Evolutionary conservation across 176 grass and related monocot species (phyloP), one percentile per base, ranked within the genome.

Genomic region (Eleusine indica): DNA sequence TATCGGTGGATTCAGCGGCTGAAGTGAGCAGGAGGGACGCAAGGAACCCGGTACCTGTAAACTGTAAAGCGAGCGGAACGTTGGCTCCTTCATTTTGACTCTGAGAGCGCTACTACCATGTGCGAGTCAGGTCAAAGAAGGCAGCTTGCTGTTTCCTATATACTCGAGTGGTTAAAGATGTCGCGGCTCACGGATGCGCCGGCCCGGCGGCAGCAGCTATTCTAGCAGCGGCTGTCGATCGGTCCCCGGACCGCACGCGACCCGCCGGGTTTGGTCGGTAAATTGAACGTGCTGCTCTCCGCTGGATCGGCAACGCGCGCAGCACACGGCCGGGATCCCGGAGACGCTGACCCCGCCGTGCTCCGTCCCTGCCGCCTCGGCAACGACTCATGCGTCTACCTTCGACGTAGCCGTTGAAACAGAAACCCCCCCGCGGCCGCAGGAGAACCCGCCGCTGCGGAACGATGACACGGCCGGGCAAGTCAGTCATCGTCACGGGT

Each of bases 291-390:
- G 40, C 40, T 41, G 25, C 25, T 41, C 18, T 18, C 49, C 51
- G 54, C 18, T 21, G 18, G 18, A 57, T 57, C 28, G 5, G n/a
- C 57, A 15, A 16, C 58, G 43, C 44, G 77, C 63, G 77, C 63
- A 18, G 77, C 77, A 67, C 63, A 2, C 29, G 29, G 46, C 77
- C 77, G 78, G 13, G 78, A 69, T 69, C 78, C 41, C 78, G 78
- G 78, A 25, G 7, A 7, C 57, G 57, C 51, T 53, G 15, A 17
- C 2, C 5, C 51, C 51, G 51, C 4, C 77, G 6, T 46, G 18
- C 44, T 17, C 25, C 25, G 25, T 25, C 25, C 25, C 25, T 25
- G 25, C 25, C 25, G 25, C 25, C 25, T 25, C 25, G 25, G 25
- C 25, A 25, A 25, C 25, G 25, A 25, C 25, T 25, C 25, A 25